Evolutionary conservation across 148 eudicot species (phyloP), one percentile per base, ranked within the genome.

Genomic region (Cornus controversa): DNA sequence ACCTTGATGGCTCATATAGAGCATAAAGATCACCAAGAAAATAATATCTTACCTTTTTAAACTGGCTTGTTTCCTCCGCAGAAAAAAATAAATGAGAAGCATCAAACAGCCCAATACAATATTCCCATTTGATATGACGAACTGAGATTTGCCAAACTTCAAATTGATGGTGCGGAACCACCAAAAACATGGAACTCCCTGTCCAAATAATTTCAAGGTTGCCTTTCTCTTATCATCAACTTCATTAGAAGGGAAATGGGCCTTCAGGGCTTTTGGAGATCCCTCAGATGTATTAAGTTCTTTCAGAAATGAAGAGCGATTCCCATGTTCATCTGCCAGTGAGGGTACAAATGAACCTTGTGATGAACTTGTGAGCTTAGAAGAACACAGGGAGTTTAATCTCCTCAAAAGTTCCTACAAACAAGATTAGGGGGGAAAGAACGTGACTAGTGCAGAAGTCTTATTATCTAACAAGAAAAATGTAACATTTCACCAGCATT

Each of bases 381-480:
- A 75, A 83, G 88, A 80, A 79, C 67, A 78, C 76, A 96, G 82
- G 60, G 97, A 90, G 16, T 82, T 69, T 29, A 96, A 83, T 76
- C 81, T 93, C 84, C 98, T 88, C 86, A 90, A 78, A 60, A 96
- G 82, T 67, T 93, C 99, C 98, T 93, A 64, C 7, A 67, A 70
- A 53, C 34, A 54, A 71, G 69, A 76, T 27, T 67, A 5, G 28
- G 22, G 40, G 4, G 24, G 15, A n/a, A 42, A 42, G 13, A 78
- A 29, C 53, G 26, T 26, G 23, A 65, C 36, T 54, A n/a, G 54
- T 67, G 28, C 47, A 28, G 60, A 65, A 80, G 70, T 29, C 36
- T n/a, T 14, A 18, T 60, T 22, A 20, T 36, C 18, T 40, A 6
- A 65, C 47, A 26, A 11, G 40, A 9, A 37, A 26, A 65, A 34